Percentiles rank a stretch among this genome's conserved stretches.
These are phyloP conservation scores for Aspergillus persii DNA, from an alignment of 2,329 filamentous ascomycete species.

Conservation along the genomic window DNA sequence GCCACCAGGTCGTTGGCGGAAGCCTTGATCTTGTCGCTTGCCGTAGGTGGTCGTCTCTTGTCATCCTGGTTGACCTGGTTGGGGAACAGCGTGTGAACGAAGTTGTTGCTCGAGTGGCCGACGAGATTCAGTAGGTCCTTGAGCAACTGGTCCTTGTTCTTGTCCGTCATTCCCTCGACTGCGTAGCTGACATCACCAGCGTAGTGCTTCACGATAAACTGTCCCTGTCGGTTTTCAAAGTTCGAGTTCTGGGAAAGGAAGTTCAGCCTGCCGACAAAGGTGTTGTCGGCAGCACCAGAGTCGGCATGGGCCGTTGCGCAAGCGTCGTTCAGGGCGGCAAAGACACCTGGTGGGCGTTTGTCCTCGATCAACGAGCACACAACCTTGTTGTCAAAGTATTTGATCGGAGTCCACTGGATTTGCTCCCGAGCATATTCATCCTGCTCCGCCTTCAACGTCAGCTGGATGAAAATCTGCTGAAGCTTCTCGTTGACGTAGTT, in stretches of 20 bases:
- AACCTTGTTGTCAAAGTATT: constrained; percentile 99
- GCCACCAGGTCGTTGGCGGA: constrained; percentile 94
- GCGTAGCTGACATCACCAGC: constrained; percentile 95
- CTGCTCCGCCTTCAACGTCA: constrained; percentile 94
- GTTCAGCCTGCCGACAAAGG: constrained; percentile 90
- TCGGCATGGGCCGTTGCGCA: constrained; percentile 98
- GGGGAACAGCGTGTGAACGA: constrained; percentile 86
- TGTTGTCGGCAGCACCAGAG: constrained; percentile 87
- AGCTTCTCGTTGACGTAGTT: constrained; percentile 99
- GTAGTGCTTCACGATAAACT: constrained; percentile 98
- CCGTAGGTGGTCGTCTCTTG: constrained; percentile 86
- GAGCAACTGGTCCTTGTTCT: constrained; percentile 96
- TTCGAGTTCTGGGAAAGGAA: constrained; percentile 84
- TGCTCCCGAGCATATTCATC: constrained; percentile 95
- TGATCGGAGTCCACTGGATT: constrained; percentile 98
- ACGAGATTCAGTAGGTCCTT: constrained; percentile 91
- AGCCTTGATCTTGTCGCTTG: constrained; percentile 91
- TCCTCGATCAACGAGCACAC: constrained; percentile 97
- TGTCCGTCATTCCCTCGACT: constrained; percentile 95
- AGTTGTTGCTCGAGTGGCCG: constrained; percentile 74
- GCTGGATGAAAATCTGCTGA: constrained; percentile 98
- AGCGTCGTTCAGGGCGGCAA: constrained; percentile 94
- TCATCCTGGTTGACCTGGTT: constrained; percentile 94
- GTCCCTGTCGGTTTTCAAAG: constrained; percentile 86
- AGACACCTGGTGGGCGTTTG: constrained; percentile 82